A percentile compares a stretch with the other conserved stretches of the same genome.
Evolutionary conservation across 169 alveolate species (phyloP).

Genomic region (Plasmodium gaboni): DNA sequence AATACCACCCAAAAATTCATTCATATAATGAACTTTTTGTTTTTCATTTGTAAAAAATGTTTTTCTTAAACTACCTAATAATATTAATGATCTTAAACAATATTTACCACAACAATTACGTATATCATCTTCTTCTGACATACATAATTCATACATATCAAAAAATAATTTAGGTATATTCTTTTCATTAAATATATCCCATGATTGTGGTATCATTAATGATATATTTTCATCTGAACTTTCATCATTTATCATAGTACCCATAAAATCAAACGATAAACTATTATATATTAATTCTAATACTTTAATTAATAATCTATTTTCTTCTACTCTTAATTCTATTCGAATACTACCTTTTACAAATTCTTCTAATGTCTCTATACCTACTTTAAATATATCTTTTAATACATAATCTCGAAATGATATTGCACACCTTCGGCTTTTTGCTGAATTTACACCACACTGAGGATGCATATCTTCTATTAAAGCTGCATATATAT

Average conservation of each 20-base stretch:
- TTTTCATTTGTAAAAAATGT: slow-evolving; percentile 92
- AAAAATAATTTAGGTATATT: slow-evolving; percentile 88
- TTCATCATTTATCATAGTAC: slow-evolving; percentile 94
- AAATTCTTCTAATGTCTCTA: slow-evolving; percentile 77
- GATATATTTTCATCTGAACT: slow-evolving; percentile 95
- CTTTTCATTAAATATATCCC: slow-evolving; percentile 92
- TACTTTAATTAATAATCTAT: slow-evolving; percentile 87
- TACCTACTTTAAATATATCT: slow-evolving; percentile 89
- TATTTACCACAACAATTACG: slow-evolving; percentile 88
- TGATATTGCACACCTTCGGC: slow-evolving; percentile 93
- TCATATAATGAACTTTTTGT: slow-evolving; percentile 88
- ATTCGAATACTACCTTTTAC: slow-evolving; percentile 73
- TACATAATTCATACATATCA: slow-evolving; percentile 84
- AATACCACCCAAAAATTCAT: slow-evolving; percentile 91
- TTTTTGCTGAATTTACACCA: slow-evolving; percentile 89
- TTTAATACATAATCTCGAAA: slow-evolving; percentile 94
- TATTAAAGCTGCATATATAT: slow-evolving; percentile 92
- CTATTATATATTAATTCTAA: slow-evolving; percentile 92
- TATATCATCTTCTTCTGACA: slow-evolving; percentile 64
- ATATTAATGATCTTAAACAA: slow-evolving; percentile 90
- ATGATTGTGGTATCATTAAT: slow-evolving; percentile 94
- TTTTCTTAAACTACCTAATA: slow-evolving; percentile 90
- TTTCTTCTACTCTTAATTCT: slow-evolving; percentile 69
- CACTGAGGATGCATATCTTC: slow-evolving; percentile 90
- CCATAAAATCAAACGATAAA: slow-evolving; percentile 94